Evolutionary conservation across 768 basidiomycete genomes (phyloP).

Genomic region (Agrocybe praecox): DNA sequence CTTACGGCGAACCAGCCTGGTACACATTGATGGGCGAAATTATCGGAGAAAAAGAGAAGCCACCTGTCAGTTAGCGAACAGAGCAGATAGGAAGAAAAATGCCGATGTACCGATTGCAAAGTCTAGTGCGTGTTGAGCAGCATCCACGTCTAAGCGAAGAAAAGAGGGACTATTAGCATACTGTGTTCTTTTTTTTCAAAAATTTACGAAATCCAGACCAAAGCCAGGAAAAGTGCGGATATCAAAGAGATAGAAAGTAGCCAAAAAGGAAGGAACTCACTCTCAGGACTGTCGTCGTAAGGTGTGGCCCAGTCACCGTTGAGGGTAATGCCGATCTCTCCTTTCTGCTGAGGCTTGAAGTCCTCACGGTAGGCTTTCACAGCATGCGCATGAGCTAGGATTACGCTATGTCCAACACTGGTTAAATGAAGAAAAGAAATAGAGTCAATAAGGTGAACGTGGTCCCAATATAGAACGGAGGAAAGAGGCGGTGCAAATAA

Average conservation of each 20-base stretch:
- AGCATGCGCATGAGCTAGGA: conserved; percentile 70
- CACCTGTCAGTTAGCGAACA: conserved; percentile 12
- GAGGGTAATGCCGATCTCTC: conserved; percentile 77
- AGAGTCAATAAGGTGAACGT: conserved; percentile 6
- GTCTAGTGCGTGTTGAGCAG: conserved; percentile 74
- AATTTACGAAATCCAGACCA: no score
- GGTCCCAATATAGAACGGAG: not conserved
- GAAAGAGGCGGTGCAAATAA: not conserved
- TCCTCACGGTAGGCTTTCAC: conserved; percentile 67
- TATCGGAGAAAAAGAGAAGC: conserved; percentile 22
- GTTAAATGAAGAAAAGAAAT: conserved; percentile 12
- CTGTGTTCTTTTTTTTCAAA: not conserved
- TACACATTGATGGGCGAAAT: conserved; percentile 10
- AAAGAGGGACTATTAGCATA: conserved; percentile 1
- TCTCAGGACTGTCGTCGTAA: conserved; percentile 67
- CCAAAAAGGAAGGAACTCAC: conserved; percentile 39
- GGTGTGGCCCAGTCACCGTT: conserved; percentile 80
- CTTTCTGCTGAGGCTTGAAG: conserved; percentile 64
- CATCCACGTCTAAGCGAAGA: conserved; percentile 55
- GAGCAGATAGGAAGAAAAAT: conserved; percentile 14
- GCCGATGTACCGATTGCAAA: conserved; percentile 62
- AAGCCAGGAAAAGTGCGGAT: conserved; percentile 2
- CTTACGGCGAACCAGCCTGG: conserved; percentile 63
- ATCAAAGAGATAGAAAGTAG: conserved; percentile 3
- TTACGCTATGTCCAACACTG: conserved; percentile 70